Evolutionary conservation across 1,284 basidiomycete genomes (phyloP).

Genomic region (Sporisorium exsertum): DNA sequence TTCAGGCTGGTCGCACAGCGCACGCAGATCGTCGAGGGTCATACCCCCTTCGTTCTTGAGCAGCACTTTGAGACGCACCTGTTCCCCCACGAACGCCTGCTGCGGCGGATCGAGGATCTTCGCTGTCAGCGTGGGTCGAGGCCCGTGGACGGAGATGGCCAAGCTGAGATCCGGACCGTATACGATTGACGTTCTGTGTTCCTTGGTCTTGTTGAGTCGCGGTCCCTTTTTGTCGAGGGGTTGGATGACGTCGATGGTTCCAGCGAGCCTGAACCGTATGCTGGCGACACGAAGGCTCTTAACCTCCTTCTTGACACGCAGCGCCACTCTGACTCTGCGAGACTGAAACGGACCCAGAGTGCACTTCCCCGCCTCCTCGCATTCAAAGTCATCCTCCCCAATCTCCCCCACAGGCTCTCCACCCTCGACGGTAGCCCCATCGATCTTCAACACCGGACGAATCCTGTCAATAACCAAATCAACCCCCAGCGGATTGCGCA

Average conservation of each 20-base stretch:
- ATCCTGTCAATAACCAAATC: conserved; percentile 25
- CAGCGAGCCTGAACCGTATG: conserved; percentile 70
- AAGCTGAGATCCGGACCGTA: conserved; percentile 71
- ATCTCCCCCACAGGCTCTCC: background rate
- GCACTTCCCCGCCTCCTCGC: conserved; percentile 57
- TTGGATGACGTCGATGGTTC: conserved; percentile 70
- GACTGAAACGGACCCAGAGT: conserved; percentile 15
- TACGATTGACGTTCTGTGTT: conserved; percentile 68
- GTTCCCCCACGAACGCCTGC: conserved; percentile 24
- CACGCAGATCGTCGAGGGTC: conserved; percentile 28
- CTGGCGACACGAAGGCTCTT: conserved; percentile 57
- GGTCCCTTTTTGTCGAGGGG: conserved; percentile 69
- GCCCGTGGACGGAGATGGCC: conserved; percentile 64
- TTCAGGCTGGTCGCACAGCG: conserved; percentile 27
- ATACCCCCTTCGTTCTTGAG: conserved; percentile 26
- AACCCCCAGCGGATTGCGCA: conserved; percentile 70
- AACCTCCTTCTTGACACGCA: conserved; percentile 19
- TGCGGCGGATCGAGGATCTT: conserved; percentile 16
- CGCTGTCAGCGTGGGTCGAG: conserved; percentile 29
- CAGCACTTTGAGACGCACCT: conserved; percentile 18
- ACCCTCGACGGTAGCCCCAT: background rate
- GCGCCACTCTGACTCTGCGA: conserved; percentile 8
- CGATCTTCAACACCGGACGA: conserved; percentile 14
- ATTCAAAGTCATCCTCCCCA: conserved; percentile 28
- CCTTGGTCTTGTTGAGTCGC: conserved; percentile 70